Base-by-base conservation (phyloP, 371 early-diverging fungal species). In the Mortierella sp. region DNA sequence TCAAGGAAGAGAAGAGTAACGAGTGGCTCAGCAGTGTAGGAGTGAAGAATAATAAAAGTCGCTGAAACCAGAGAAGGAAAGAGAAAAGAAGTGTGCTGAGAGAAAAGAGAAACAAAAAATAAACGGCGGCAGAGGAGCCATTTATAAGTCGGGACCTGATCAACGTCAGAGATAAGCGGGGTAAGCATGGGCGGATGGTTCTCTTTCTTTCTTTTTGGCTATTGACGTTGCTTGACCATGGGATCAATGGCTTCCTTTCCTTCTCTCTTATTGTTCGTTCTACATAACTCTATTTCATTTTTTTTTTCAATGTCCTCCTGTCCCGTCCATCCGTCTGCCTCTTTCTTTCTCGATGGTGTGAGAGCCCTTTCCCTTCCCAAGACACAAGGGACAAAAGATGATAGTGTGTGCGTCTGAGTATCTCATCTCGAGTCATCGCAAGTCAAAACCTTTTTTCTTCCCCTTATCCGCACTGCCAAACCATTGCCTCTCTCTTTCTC, bases 371-470 rank as follows among this genome's bases (percentile, higher is more conserved):
- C 19, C 14, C 5, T 16, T 31, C 16, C 1, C 29, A 26, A 11
- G 24, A 8, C 10, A 14, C 31, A 1, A 19, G 58, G 66, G 24
- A 65, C 44, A 34, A 58, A 58, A 2, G 31, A 58, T 58, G n/a
- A n/a, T n/a, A n/a, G n/a, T n/a, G n/a, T n/a, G n/a, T n/a, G 58
- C 31, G 29, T 58, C 58, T 29, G 58, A 34, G 58, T 58, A 58
- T 34, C 58, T 58, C 58, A 58, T 58, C 34, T 58, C 58, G 58
- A 58, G 58, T 58, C 58, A 58, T 58, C 58, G 34, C 58, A 58
- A 58, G 58, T 58, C 40, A 40, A 66, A 66, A 16, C 44, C 29
- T 66, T 45, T n/a, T 66, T 43, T 64, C 31, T 31, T 29, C 6
- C 31, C 24, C 24, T 45, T 16, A 22, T 16, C 4, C 44, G 5